Percentiles rank a stretch among this genome's conserved stretches.
These are phyloP conservation scores for Anthostomella pinea DNA, from an alignment of 2,329 filamentous ascomycete species.

Conservation along the genomic window DNA sequence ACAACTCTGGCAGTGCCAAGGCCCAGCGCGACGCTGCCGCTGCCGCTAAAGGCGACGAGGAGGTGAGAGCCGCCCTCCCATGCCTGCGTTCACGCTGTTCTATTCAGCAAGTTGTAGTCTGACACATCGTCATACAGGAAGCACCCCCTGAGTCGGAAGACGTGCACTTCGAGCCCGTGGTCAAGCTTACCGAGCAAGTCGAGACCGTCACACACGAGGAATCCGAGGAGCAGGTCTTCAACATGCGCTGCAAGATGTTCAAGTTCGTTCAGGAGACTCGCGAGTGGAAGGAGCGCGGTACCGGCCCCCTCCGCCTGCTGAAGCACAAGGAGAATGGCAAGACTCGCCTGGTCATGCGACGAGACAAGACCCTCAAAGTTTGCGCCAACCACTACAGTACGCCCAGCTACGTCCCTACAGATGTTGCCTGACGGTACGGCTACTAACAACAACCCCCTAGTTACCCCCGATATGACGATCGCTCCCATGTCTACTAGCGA, in stretches of 20 bases:
- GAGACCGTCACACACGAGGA: conserved; percentile 98
- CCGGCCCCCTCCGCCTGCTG: conserved; percentile 90
- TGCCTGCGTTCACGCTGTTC: too few species aligned
- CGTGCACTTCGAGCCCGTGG: conserved; percentile 95
- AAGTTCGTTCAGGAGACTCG: conserved; percentile 88
- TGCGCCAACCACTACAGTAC: conserved; percentile 99
- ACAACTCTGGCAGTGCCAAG: conserved; percentile 87
- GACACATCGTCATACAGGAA: conserved; percentile 36
- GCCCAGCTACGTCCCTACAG: conserved; percentile 32
- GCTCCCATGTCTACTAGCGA: conserved; percentile 97
- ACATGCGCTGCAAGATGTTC: conserved; percentile 99
- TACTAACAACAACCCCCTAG: conserved; percentile 43
- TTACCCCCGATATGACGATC: conserved; percentile 98
- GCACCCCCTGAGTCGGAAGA: conserved; percentile 84
- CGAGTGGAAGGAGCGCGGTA: conserved; percentile 99
- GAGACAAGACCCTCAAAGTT: conserved; percentile 99
- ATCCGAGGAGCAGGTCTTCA: conserved; percentile 94
- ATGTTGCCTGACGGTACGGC: background rate
- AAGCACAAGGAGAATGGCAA: conserved; percentile 99
- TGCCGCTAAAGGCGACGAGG: conserved; percentile 52
- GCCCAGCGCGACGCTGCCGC: conserved; percentile 65
- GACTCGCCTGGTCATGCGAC: conserved; percentile 95
- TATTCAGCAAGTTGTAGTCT: conserved; percentile 8
- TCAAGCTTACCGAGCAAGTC: conserved; percentile 93
- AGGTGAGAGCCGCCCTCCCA: too few species aligned